Evolutionary conservation across 2,329 filamentous ascomycete genomes (phyloP), one percentile per base, ranked within the genome.

Genomic region (Fusarium domesticum): DNA sequence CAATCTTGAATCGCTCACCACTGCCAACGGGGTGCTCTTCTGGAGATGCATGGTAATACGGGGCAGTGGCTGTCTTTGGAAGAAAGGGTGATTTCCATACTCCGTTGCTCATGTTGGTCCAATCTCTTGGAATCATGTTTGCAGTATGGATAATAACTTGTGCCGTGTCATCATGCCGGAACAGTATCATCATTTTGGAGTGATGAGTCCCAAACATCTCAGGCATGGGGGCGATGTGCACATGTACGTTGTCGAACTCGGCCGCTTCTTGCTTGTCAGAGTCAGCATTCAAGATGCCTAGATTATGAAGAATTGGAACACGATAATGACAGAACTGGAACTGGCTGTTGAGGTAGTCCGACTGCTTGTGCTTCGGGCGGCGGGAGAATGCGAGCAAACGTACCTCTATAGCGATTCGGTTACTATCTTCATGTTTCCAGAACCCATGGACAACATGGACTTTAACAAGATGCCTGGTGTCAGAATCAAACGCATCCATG

Each of bases 41-140:
- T 3, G 37, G 38, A 12, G 18, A 43, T 18, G 35, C 31, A 3
- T 40, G 7, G n/a, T 8, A 6, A 4, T 18, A 37, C 6, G 37
- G 7, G 6, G 70, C 37, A 2, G 34, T 18, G 6, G 50, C 10
- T 5, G 30, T 36, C 18, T 78, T 65, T 1, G 86, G 83, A 1
- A 95, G 77, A 2, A 79, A 61, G 1, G 88, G 88, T 0, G 88
- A 92, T 38, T 70, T 74, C 90, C 90, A 96, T 5, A 87, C 78
- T 1, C 81, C 89, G 63, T 96, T 89, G 1, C 84, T 87, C 86
- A 95, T 87, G 56, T 93, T 93, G 2, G 74, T 78, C 90, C 90
- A 96, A 64, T 96, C 90, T 43, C 84, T 82, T 4, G 76, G 61
- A n/a, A 95, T 92, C 85, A 95, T 89, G 57, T 96, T 96, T 15